Evolutionary conservation across 2,329 filamentous ascomycete genomes (phyloP).

Genomic region (Monilinia fructigena): DNA sequence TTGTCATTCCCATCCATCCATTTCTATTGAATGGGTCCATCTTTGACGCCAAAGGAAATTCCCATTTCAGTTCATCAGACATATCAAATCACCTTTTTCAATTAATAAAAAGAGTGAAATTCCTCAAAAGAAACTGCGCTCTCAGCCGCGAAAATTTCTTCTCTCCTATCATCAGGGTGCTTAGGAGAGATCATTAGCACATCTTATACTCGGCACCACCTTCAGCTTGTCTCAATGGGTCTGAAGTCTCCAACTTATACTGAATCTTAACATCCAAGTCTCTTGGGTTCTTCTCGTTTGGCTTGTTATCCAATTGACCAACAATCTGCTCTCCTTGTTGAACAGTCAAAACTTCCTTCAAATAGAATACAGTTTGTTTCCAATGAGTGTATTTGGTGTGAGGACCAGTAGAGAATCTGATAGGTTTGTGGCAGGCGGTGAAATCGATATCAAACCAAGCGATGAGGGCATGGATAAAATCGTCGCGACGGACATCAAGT

Average conservation of each 20-base stretch:
- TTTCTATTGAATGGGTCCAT: constrained; percentile 15
- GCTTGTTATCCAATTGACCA: constrained; percentile 75
- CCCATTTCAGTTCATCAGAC: constrained; percentile 12
- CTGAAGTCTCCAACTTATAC: constrained; percentile 77
- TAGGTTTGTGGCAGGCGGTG: constrained; percentile 95
- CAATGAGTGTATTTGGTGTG: constrained; percentile 99
- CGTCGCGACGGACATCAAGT: constrained; percentile 75
- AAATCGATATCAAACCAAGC: constrained; percentile 99
- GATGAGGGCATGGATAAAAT: constrained; percentile 95
- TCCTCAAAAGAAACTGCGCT: constrained; percentile 37
- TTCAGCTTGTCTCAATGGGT: constrained; percentile 64
- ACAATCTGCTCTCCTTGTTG: constrained; percentile 79
- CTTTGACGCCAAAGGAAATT: constrained; percentile 17
- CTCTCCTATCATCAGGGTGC: neutral
- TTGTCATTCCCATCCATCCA: constrained; percentile 11
- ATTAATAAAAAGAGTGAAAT: constrained; percentile 13
- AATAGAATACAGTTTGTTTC: constrained; percentile 99
- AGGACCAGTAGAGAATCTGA: constrained; percentile 93
- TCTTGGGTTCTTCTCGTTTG: constrained; percentile 90
- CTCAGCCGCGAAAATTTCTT: constrained; percentile 39
- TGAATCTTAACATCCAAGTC: constrained; percentile 89
- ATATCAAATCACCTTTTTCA: constrained; percentile 3
- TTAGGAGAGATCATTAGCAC: constrained; percentile 49
- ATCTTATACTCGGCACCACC: constrained; percentile 80
- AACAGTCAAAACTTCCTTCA: constrained; percentile 88